Conservation (phyloP, 345 rosid species). For the Mercurialis annua region DNA sequence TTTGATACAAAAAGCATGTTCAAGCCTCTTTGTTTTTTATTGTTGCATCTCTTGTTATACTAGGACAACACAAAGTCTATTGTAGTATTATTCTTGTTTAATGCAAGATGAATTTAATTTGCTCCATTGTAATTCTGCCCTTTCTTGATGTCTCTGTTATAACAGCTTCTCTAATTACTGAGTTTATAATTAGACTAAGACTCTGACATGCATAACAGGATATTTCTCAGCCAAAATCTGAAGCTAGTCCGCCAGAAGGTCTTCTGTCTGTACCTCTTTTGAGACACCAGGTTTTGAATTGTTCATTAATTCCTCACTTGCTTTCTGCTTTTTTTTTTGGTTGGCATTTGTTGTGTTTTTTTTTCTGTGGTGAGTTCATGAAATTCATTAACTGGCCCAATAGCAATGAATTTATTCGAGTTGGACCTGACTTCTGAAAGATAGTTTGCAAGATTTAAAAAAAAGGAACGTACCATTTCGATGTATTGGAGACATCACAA, state of each 20-base stretch:
- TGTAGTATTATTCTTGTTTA: neutral
- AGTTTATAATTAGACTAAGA: neutral
- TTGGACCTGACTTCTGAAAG: no score
- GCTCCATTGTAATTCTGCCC: neutral
- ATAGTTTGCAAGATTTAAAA: no score
- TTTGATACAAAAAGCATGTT: neutral
- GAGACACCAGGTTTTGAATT: constrained; percentile 76
- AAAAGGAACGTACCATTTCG: neutral
- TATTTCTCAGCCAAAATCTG: constrained; percentile 74
- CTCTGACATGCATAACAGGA: constrained; percentile 51
- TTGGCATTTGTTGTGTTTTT: neutral
- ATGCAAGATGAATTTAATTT: neutral
- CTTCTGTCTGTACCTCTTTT: constrained; percentile 74
- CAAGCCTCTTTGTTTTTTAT: neutral
- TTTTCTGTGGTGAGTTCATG: neutral
- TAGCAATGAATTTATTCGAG: neutral
- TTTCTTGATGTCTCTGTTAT: neutral
- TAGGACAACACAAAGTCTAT: neutral
- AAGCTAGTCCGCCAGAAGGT: constrained; percentile 79
- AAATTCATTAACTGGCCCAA: neutral
- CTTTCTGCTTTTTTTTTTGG: neutral
- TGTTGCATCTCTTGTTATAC: neutral
- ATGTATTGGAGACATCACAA: neutral
- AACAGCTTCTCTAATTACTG: neutral
- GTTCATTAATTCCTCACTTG: neutral